Base-by-base conservation (phyloP, 768 basidiomycete species). In the Phanerochaete sordida region DNA sequence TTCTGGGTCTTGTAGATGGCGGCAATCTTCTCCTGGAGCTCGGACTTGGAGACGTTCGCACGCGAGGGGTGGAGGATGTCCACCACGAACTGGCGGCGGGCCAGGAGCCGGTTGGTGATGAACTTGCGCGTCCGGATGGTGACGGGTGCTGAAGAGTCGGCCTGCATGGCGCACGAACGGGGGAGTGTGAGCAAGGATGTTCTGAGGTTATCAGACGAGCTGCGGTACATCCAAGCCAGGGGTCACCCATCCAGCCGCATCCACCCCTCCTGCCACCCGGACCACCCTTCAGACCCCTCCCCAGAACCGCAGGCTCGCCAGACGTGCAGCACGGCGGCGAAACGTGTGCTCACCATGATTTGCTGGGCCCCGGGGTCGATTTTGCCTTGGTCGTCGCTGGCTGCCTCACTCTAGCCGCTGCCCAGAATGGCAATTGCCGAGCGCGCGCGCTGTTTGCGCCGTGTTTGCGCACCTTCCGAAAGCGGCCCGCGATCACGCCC, bases 111-210 rank as follows among this genome's bases (percentile, higher is more conserved):
- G 85, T 99, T 99, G 73, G 95, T 97, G 77, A 98, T 91, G 82
- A 98, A 98, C 83, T 99, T 98, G 76, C 95, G 91, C 57, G 97
- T 97, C 70, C 97, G 93, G 74, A 99, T 84, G 66, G 97, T 99
- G 68, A 99, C 83, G 61, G 95, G 88, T 75, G 92, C 84, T 75
- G 85, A 81, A 74, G 75, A 80, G 74, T 91, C 91, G 79, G 90
- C 84, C 90, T 92, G 48, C 23, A 72, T 65, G 62, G 53, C 65
- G 58, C 65, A 62, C 50, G 12, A 58, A 33, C 27, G 64, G 8
- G 58, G 45, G 31, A 63, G 35, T 50, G 45, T 68, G 52, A 64
- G 66, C 59, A 50, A 46, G 46, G 26, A 59, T 21, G 53, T 51
- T 56, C 37, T 15, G 59, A 44, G 23, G 24, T 27, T 19, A 56